Percentiles rank a stretch among this genome's conserved stretches.
These are phyloP conservation scores for Trichoderma atrobrunneum DNA, from an alignment of 2,329 filamentous ascomycete genomes.

Conservation along the genomic window DNA sequence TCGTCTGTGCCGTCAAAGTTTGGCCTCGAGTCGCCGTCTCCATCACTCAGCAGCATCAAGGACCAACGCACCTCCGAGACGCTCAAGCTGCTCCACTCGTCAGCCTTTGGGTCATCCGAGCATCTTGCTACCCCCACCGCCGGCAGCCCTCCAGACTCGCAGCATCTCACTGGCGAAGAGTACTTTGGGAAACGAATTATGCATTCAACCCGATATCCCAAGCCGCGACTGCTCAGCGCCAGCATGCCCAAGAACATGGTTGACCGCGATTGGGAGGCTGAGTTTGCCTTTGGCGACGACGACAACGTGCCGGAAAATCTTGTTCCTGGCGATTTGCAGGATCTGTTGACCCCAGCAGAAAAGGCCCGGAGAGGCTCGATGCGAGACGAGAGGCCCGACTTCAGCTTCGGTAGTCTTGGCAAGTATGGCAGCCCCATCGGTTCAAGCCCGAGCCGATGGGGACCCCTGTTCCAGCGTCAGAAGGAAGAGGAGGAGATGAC, in stretches of 20 bases:
- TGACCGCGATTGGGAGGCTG: constrained; percentile 62
- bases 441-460: constrained; percentile 60
- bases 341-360: constrained; percentile 64
- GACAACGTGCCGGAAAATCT: constrained; percentile 50
- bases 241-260: constrained; percentile 64
- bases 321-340: constrained; percentile 68
- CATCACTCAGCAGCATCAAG: constrained; percentile 64
- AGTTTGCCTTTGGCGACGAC: constrained; percentile 77
- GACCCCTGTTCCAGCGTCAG: constrained; percentile 58
- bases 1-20: constrained; percentile 92
- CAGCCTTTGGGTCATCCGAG: constrained; percentile 64
- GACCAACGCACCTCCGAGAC: constrained; percentile 61
- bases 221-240: constrained; percentile 68
- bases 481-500: constrained; percentile 55
- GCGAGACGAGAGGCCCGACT: constrained; percentile 42
- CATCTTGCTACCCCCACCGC: constrained; percentile 55
- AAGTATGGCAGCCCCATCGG: constrained; percentile 62
- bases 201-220: constrained; percentile 64
- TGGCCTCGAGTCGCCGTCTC: constrained; percentile 79
- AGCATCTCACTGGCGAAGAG: constrained; percentile 54
- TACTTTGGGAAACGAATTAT: constrained; percentile 69
- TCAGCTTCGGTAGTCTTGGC: constrained; percentile 42
- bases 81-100: constrained; percentile 63
- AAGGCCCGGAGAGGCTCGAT: constrained; percentile 63
- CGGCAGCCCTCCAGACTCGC: constrained; percentile 48